A percentile compares a stretch with the other conserved stretches of the same genome.
Conservation (phyloP, 129 eudicot species). For the Kitagawia praeruptora region DNA sequence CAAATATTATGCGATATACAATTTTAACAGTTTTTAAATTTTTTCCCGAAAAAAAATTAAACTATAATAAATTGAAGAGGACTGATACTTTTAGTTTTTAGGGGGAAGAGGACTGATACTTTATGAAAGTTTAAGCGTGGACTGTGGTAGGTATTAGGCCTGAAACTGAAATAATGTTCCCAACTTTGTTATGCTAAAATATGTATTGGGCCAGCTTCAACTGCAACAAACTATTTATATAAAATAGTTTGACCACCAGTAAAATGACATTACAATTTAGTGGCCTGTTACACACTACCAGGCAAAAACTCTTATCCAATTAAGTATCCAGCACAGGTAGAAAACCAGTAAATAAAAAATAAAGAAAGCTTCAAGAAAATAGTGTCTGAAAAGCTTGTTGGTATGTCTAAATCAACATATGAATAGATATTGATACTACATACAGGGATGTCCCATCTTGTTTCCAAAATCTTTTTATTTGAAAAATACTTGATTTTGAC, state of each 20-base stretch:
- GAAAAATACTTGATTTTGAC: conserved; percentile 8
- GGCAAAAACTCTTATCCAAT: background rate
- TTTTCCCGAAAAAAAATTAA: no score
- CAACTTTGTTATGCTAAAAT: no score
- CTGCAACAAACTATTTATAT: no score
- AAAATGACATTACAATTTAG: background rate
- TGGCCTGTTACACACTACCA: background rate
- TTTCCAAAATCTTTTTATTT: background rate
- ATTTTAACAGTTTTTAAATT: no score
- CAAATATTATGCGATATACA: no score
- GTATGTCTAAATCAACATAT: conserved; percentile 10
- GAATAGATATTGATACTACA: background rate
- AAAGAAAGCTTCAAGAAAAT: background rate
- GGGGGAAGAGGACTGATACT: no score
- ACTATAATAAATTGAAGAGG: no score
- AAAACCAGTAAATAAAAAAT: background rate
- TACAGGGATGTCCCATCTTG: conserved; percentile 10
- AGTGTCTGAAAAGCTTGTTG: conserved; percentile 7
- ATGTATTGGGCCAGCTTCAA: no score
- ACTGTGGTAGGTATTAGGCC: no score
- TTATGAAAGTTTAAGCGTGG: no score
- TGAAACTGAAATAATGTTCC: no score
- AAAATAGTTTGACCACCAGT: background rate
- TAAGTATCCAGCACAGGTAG: background rate
- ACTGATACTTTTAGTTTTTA: no score